These are phyloP conservation scores for Diaporthe vexans DNA, from an alignment of 2,329 filamentous ascomycete genomes.

Conservation along the genomic window DNA sequence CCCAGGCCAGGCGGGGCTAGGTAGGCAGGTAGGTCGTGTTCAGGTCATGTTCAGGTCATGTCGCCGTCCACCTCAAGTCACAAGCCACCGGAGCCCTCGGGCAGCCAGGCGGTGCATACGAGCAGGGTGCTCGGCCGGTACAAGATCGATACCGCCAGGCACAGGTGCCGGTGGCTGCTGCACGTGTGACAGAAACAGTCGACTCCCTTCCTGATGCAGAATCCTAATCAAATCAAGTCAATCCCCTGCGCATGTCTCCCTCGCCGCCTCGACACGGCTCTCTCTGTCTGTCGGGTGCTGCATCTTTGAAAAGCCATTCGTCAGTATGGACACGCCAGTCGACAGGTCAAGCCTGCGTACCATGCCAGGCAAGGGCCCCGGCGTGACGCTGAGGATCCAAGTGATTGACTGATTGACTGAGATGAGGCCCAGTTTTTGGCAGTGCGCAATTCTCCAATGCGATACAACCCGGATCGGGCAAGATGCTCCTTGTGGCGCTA, in stretches of 20 bases:
- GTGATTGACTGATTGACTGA: neutral
- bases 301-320: neutral
- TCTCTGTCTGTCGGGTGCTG: neutral
- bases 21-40: neutral
- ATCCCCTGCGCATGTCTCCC: conserved; percentile 12
- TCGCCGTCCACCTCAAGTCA: conserved; percentile 3
- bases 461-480: conserved; percentile 28
- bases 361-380: conserved; percentile 4
- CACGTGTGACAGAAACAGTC: conserved; percentile 26
- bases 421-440: conserved; percentile 14
- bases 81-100: conserved; percentile 19
- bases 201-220: conserved; percentile 31
- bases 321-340: neutral
- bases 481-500: conserved; percentile 28
- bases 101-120: neutral
- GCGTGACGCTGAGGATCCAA: conserved; percentile 12
- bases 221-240: conserved; percentile 2
- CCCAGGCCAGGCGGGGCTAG: neutral
- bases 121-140: conserved; percentile 23
- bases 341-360: neutral
- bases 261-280: conserved; percentile 9
- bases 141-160: conserved; percentile 12
- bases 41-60: conserved; percentile 2
- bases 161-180: conserved; percentile 16
- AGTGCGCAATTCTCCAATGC: conserved; percentile 22